These are phyloP conservation scores for Leersia perrieri DNA, from an alignment of 176 grass and related monocot species.

Conservation along the genomic window DNA sequence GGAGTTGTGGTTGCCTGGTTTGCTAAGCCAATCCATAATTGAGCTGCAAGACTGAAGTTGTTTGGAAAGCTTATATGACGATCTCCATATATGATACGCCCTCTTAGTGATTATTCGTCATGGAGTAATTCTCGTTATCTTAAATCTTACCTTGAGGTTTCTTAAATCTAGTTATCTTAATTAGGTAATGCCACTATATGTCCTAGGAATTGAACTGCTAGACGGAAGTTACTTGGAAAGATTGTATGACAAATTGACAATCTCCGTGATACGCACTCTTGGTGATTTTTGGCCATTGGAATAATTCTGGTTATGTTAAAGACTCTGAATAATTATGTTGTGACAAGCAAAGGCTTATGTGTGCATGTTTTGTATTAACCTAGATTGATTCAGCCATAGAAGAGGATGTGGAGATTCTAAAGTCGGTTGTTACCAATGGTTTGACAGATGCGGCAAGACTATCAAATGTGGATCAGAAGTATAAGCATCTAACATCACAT, in stretches of 20 bases:
- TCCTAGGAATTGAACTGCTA: not conserved
- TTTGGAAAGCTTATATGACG: no score
- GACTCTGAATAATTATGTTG: not conserved
- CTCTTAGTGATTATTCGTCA: no score
- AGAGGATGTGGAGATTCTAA: slow-evolving; percentile 70
- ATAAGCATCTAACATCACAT: slow-evolving; percentile 71
- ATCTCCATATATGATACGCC: no score
- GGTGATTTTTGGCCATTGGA: not conserved
- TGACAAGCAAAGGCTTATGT: not conserved
- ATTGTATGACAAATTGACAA: not conserved
- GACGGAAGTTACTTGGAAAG: not conserved
- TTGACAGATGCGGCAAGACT: slow-evolving; percentile 52
- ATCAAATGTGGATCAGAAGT: slow-evolving; percentile 74
- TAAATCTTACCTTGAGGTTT: not conserved
- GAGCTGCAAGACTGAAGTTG: no score
- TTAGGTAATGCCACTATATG: not conserved
- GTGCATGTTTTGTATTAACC: slow-evolving; percentile 31
- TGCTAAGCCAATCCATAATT: not conserved
- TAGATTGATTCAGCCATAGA: slow-evolving; percentile 77
- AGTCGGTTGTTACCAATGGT: slow-evolving; percentile 60
- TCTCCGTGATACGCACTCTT: not conserved
- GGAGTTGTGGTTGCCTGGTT: not conserved
- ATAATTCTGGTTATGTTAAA: not conserved
- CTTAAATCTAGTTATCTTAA: not conserved
- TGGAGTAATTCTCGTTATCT: no score